A percentile compares a stretch with the other conserved stretches of the same genome.
Evolutionary conservation across 1,284 basidiomycete species (phyloP).

Genomic region (Veloporphyrellus conicus): DNA sequence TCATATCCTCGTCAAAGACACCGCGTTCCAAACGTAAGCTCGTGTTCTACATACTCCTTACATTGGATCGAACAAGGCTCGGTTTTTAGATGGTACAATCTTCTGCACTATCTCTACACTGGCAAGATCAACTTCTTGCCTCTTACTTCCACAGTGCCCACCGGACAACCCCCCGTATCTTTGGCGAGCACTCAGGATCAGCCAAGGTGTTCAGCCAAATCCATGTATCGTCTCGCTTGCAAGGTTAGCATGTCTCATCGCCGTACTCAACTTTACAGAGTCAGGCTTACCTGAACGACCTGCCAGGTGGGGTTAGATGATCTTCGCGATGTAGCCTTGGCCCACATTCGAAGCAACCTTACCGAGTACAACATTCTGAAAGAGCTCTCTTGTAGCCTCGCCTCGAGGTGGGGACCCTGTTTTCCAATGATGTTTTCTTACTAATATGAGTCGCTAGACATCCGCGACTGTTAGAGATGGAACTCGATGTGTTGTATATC

Average conservation of each 20-base stretch:
- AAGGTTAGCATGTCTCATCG: slow-evolving; percentile 17
- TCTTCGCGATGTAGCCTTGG: slow-evolving; percentile 22
- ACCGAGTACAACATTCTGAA: slow-evolving; percentile 24
- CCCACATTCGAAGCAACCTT: slow-evolving; percentile 17
- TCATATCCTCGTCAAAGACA: slow-evolving; percentile 29
- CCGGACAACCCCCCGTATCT: neutral
- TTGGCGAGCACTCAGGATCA: slow-evolving; percentile 1
- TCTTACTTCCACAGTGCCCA: slow-evolving; percentile 14
- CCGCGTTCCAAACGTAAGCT: slow-evolving; percentile 28
- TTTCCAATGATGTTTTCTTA: neutral
- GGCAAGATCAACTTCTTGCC: slow-evolving; percentile 24
- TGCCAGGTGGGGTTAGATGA: slow-evolving; percentile 19
- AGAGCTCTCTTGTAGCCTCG: slow-evolving; percentile 21
- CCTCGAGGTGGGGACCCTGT: slow-evolving; percentile 16
- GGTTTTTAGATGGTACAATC: slow-evolving; percentile 24
- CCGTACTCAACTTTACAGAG: neutral
- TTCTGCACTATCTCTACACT: slow-evolving; percentile 29
- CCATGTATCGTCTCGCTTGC: slow-evolving; percentile 30
- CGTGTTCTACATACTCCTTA: rapidly evolving
- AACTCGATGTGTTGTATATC: slow-evolving; percentile 22
- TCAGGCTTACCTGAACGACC: neutral
- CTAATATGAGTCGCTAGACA: slow-evolving; percentile 15
- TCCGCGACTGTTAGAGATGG: slow-evolving; percentile 22
- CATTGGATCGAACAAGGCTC: neutral
- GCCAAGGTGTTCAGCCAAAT: slow-evolving; percentile 29